Base-by-base conservation (phyloP, 2,329 filamentous ascomycete species). In the Cercospora sp. region DNA sequence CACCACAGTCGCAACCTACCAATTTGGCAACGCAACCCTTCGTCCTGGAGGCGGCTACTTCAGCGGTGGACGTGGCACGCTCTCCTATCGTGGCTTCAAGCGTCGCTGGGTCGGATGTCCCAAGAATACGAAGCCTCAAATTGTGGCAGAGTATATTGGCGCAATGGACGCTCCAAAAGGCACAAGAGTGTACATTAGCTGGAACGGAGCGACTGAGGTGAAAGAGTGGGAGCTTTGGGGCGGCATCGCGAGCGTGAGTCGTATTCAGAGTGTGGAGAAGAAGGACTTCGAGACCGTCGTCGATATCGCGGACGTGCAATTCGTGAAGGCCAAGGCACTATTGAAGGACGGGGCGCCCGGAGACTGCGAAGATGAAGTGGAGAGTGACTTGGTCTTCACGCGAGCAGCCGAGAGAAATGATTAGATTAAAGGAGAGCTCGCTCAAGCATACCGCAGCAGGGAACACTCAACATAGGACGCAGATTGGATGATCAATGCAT, bases 171-270 rank as follows among this genome's bases (percentile, higher is more conserved):
- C 23, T 2, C 20, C 60, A 3, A 5, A 48, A 3, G 64, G 63
- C 5, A 66, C 65, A 13, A 76, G 77, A 5, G 70, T 80, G 1
- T 87, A 84, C 72, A 83, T 87, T 1, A 85, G 82, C 13, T 83
- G 82, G 82, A 83, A 83, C 65, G 82, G 82, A 1, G 81, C 81
- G 0, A 83, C 82, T 0, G 81, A 83, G 53, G 77, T 83, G 20
- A 67, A 70, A 5, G 70, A 67, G 0, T 83, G 85, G 85, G 75
- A 79, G 1, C 51, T 80, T 1, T 76, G 74, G 18, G 73, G 67
- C 16, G 70, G 72, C 5, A 67, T 66, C n/a, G 66, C 60, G 45
- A 65, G 33, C n/a, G 62, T 69, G 36, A 57, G 45, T 13, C 28
- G 57, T 23, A 69, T 73, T 2, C 18, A 60, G 10, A 65, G n/a